Conservation (phyloP, 129 eudicot species). For the Escallonia herrerae region DNA sequence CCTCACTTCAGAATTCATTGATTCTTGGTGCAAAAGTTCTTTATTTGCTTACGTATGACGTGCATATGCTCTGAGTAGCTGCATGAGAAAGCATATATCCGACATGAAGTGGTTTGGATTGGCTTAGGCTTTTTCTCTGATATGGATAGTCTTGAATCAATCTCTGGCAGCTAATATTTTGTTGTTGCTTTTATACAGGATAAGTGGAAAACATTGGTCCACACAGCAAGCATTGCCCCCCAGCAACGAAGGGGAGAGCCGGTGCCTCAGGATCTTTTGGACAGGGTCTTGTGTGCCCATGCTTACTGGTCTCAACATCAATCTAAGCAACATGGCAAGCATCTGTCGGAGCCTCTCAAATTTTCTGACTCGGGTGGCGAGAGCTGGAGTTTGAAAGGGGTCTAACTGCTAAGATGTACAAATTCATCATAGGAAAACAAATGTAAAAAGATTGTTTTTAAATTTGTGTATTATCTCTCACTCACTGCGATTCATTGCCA, state of each 20-base stretch:
- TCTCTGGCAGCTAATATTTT: neutral
- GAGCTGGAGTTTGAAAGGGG: conserved; percentile 33
- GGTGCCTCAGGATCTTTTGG: conserved; percentile 84
- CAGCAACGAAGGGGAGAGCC: conserved; percentile 99
- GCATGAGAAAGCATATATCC: conserved; percentile 9
- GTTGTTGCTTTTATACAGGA: conserved; percentile 35
- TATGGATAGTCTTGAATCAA: neutral
- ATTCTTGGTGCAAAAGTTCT: conserved; percentile 1
- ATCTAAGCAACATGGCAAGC: conserved; percentile 69
- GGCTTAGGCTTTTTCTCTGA: neutral
- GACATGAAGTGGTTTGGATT: conserved; percentile 18
- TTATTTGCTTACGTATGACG: neutral
- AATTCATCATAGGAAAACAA: neutral
- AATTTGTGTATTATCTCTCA: conserved; percentile 21
- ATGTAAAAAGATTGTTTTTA: conserved; percentile 21
- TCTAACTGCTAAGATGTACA: conserved; percentile 14
- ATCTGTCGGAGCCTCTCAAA: conserved; percentile 36
- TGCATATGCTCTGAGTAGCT: conserved; percentile 1
- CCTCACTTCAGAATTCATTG: too few relatives aligned
- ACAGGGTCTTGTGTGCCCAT: conserved; percentile 81
- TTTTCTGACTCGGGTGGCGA: conserved; percentile 12
- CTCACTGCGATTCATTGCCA: conserved; percentile 24
- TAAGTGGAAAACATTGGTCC: conserved; percentile 97
- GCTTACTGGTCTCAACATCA: conserved; percentile 81
- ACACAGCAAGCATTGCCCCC: conserved; percentile 89